These are phyloP conservation scores for Zymoseptoria tritici DNA, from an alignment of 2,329 filamentous ascomycete species.

Conservation along the genomic window DNA sequence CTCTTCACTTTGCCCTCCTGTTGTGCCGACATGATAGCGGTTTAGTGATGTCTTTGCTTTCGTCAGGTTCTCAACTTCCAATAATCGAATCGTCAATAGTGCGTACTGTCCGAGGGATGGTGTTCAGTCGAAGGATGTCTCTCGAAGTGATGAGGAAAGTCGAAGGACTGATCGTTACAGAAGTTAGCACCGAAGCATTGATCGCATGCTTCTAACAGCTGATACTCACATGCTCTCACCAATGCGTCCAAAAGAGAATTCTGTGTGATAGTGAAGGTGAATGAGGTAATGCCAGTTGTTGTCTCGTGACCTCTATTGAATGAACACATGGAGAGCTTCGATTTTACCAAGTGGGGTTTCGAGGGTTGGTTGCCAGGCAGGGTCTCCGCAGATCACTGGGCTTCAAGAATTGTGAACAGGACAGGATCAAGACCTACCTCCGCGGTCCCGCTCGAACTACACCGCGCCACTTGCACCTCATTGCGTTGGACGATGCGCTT, in stretches of 20 bases:
- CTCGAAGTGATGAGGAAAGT: not conserved
- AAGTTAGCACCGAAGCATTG: not conserved
- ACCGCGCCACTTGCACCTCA: too few relatives aligned
- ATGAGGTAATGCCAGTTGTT: not conserved
- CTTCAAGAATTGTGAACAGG: too few relatives aligned
- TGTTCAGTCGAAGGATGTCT: not conserved
- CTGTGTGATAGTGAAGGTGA: not conserved
- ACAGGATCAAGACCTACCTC: too few relatives aligned
- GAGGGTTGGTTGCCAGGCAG: too few relatives aligned
- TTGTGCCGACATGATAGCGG: slow-evolving; percentile 28
- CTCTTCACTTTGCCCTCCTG: slow-evolving; percentile 78
- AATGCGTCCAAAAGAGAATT: not conserved
- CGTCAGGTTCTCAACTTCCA: not conserved
- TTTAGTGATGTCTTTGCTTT: not conserved
- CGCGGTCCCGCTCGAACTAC: too few relatives aligned
- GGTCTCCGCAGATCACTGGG: too few relatives aligned
- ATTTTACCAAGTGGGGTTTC: too few relatives aligned
- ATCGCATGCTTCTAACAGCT: not conserved
- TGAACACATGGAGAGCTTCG: too few relatives aligned
- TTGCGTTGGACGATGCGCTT: too few relatives aligned
- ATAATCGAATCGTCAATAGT: not conserved
- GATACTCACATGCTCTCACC: not conserved
- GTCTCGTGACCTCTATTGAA: not conserved
- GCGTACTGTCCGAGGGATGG: not conserved
- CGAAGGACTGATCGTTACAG: not conserved